Conservation (phyloP, 2,329 filamentous ascomycete species). For the Aspergillus novoparasiticus region DNA sequence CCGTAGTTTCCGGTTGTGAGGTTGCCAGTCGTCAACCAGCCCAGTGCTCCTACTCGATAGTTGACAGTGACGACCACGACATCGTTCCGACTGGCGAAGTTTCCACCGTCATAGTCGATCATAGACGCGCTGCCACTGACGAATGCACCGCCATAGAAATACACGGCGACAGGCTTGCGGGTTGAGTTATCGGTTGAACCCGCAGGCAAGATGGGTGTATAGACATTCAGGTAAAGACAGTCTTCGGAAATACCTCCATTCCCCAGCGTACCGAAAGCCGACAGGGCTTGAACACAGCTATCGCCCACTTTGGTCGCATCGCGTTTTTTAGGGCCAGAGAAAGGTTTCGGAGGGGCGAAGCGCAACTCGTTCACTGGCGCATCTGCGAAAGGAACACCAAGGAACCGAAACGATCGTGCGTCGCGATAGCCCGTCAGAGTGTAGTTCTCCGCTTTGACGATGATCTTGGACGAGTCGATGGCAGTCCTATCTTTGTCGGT, state of each 20-base stretch:
- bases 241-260: conserved; percentile 32
- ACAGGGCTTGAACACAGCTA: conserved; percentile 26
- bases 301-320: conserved; percentile 30
- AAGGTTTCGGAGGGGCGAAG: conserved; percentile 42
- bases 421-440: conserved; percentile 30
- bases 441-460: conserved; percentile 19
- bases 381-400: conserved; percentile 52
- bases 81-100: conserved; percentile 39
- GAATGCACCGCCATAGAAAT: conserved; percentile 38
- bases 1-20: conserved; percentile 38
- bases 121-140: conserved; percentile 30
- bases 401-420: conserved; percentile 40
- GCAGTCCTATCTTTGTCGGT: conserved; percentile 19
- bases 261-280: conserved; percentile 14
- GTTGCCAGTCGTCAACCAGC: conserved; percentile 38
- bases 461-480: conserved; percentile 23
- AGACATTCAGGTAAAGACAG: conserved; percentile 41
- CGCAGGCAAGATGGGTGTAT: conserved; percentile 32
- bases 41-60: conserved; percentile 36
- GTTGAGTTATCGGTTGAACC: conserved; percentile 10
- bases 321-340: conserved; percentile 28
- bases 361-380: conserved; percentile 48
- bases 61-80: conserved; percentile 40
- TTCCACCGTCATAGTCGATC: conserved; percentile 37
- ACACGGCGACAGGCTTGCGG: conserved; percentile 30